These are phyloP conservation scores for Solanum ossicruentum DNA, from an alignment of 257 asterid species.

Conservation along the genomic window DNA sequence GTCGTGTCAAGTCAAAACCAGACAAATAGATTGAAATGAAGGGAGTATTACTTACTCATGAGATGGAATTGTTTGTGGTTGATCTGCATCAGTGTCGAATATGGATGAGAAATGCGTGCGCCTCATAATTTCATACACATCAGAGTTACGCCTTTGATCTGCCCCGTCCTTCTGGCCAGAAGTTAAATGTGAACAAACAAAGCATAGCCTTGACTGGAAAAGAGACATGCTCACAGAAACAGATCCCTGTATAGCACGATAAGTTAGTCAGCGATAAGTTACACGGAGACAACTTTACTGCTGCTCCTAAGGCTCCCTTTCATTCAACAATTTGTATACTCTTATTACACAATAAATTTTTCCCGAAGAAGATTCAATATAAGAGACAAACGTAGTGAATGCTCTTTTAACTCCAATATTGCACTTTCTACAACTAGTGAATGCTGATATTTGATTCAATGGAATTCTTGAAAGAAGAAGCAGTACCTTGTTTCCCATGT, in stretches of 20 bases:
- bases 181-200: conserved; percentile 71
- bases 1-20: neutral
- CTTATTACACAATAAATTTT: neutral
- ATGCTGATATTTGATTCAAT: neutral
- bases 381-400: neutral
- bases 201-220: conserved; percentile 85
- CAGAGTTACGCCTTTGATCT: conserved; percentile 69
- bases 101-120: conserved; percentile 60
- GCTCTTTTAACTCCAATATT: neutral
- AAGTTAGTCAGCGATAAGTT: neutral
- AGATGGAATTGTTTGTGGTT: conserved; percentile 63
- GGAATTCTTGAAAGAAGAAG: neutral
- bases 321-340: neutral
- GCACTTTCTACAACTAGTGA: neutral
- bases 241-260: conserved; percentile 50
- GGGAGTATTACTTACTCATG: conserved; percentile 55
- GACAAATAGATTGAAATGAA: neutral
- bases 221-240: conserved; percentile 91
- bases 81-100: conserved; percentile 33
- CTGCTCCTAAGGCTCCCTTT: neutral
- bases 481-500: conserved; percentile 89
- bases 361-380: neutral
- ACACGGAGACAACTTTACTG: neutral
- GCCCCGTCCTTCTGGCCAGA: conserved; percentile 79
- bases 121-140: conserved; percentile 70